Evolutionary conservation across 257 asterid genomes (phyloP).

Genomic region (Linderniella brevidens): DNA sequence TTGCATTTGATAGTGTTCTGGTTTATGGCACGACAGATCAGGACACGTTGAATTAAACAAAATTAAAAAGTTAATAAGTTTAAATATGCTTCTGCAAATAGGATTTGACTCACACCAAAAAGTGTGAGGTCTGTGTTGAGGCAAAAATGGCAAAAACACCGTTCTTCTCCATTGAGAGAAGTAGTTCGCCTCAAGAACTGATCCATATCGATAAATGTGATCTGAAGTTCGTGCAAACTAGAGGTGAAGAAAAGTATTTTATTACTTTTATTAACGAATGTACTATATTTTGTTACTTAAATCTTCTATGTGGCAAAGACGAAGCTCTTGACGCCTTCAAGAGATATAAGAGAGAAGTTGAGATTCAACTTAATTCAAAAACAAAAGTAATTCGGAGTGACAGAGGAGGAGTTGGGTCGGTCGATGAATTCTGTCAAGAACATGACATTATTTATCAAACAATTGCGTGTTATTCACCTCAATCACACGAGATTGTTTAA

Average conservation of each 20-base stretch:
- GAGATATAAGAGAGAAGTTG: neutral
- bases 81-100: neutral
- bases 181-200: neutral
- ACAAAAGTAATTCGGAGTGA: neutral
- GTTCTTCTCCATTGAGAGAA: neutral
- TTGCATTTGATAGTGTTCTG: too few species aligned
- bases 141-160: neutral
- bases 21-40: too few species aligned
- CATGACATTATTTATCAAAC: neutral
- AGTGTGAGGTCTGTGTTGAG: conserved; percentile 1
- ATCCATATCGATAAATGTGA: neutral
- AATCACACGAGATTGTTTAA: too few species aligned
- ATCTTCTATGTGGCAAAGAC: neutral
- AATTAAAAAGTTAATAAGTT: too few species aligned
- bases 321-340: neutral
- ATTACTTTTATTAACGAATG: neutral
- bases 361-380: neutral
- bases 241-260: neutral
- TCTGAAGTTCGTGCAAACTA: neutral
- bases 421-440: neutral
- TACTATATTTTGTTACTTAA: neutral
- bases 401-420: neutral
- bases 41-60: too few species aligned
- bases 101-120: neutral
- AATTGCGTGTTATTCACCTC: neutral